Base-by-base conservation (phyloP, 352 stramenopile genomes). In the Pythium angustatum region DNA sequence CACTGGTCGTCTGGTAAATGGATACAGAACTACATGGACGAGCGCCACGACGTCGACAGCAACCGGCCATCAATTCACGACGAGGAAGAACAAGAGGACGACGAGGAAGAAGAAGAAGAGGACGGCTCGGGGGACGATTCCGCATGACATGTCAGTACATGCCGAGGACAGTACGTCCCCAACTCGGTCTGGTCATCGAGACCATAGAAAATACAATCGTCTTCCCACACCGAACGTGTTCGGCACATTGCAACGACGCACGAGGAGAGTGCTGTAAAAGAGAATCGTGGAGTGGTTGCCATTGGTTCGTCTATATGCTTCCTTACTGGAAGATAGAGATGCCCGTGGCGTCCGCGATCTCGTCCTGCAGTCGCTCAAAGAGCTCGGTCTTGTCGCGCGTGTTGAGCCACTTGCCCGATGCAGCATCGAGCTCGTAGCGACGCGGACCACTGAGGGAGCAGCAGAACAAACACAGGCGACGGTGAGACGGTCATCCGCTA, bases 341-440 rank as follows among this genome's bases (percentile, higher is more conserved):
- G 62, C 88, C 88, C 38, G 85, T 91, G 53, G 76, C 72, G 12
- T 93, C 82, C 10, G 85, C 60, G 64, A 96, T 91, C 68, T 96
- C 88, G 10, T 79, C 66, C 22, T 84, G 77, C 60, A 96, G 69
- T 28, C 91, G 66, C 55, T 85, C 69, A 65, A 88, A 75, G 28
- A 96, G 63, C 67, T 96, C 88, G 15, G 78, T 78, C 44, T 71
- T 81, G 55, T 96, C 88, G 36, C 83, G 76, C 50, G 85, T 95
- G 75, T 94, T 96, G 54, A 89, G 54, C 90, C 90, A 97, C 53
- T 80, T 81, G 30, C 77, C 74, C 15, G 69, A 80, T 44, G 73
- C 72, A 10, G 68, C 62, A 33, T 97, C 79, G 62, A 85, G 96
- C 71, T 97, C 86, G 69, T 96, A 98, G 33, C 90, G 85, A 71